Evolutionary conservation across 768 basidiomycete species (phyloP), one percentile per base, ranked within the genome.

Genomic region (Lactarius quietus): DNA sequence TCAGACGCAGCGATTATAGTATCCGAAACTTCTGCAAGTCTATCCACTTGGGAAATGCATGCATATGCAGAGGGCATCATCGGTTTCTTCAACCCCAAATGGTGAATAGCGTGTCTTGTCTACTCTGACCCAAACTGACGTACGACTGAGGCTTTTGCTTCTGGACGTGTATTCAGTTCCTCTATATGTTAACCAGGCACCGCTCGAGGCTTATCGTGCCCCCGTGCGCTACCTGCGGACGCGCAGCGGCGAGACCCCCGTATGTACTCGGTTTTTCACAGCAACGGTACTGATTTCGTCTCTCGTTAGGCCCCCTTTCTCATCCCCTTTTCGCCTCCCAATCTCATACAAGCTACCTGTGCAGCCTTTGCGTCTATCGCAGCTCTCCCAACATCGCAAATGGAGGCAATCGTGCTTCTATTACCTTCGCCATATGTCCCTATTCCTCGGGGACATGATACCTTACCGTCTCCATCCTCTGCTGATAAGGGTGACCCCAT

Each of bases 21-120:
- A 38, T 72, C 71, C 31, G 71, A 72, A 51, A 43, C 60, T 26
- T 61, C 64, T 20, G 28, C 62, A 12, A 56, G 60, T 15, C 58
- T 73, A 35, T 71, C 72, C 14, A 53, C 66, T 2, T 70, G 72
- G 69, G 68, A 64, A 18, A 73, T 73, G 72, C 66, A 69, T 38
- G n/a, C 61, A 3, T 70, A 72, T 60, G 72, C 72, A 2, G 59
- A 68, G 23, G 61, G 65, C 12, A 59, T 73, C 23, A n/a, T 73
- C 18, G 35, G 28, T 38, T 41, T 54, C 28, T 65, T 68, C 61
- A 68, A 66, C 5, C 72, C 72, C 29, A 60, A 53, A 18, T 48
- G 53, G 72, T 73, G 56, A 28, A 57, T 70, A 7, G 23, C 33
- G 17, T 51, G 29, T 36, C 33, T 62, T 15, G 10, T 20, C 28